Conservation (phyloP, 768 basidiomycete species). For the Cystobasidium ongulense region DNA sequence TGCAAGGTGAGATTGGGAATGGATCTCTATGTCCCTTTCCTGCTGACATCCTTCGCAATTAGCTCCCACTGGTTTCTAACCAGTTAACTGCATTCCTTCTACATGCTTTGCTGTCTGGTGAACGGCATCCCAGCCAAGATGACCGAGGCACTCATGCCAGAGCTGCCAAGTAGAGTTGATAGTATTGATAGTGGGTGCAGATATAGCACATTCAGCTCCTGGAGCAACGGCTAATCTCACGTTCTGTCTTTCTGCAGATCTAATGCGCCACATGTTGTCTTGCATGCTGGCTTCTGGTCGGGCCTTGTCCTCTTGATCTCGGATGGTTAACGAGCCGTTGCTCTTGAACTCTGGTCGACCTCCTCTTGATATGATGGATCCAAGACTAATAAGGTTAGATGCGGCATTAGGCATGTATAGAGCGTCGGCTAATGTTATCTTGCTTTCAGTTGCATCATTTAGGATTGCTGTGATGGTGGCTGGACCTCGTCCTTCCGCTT, state of each 20-base stretch:
- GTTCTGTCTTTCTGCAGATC: neutral
- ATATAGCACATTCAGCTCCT: too few species aligned
- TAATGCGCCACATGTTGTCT: neutral
- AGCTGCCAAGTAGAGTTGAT: neutral
- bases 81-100: neutral
- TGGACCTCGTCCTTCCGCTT: neutral
- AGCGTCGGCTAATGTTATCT: neutral
- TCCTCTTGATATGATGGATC: neutral
- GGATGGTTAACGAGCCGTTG: neutral
- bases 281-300: neutral
- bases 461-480: neutral
- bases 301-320: neutral
- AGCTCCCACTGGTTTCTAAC: neutral
- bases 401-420: neutral
- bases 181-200: neutral
- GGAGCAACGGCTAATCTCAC: neutral
- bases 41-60: neutral
- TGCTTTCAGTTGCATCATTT: neutral
- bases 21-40: neutral
- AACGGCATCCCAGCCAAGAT: neutral
- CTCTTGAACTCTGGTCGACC: neutral
- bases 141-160: neutral
- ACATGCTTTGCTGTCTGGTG: neutral
- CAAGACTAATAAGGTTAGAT: neutral
- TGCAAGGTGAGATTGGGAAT: neutral